These are phyloP conservation scores for Linnemannia elongata DNA, from an alignment of 192 early-diverging fungal species.

Conservation along the genomic window DNA sequence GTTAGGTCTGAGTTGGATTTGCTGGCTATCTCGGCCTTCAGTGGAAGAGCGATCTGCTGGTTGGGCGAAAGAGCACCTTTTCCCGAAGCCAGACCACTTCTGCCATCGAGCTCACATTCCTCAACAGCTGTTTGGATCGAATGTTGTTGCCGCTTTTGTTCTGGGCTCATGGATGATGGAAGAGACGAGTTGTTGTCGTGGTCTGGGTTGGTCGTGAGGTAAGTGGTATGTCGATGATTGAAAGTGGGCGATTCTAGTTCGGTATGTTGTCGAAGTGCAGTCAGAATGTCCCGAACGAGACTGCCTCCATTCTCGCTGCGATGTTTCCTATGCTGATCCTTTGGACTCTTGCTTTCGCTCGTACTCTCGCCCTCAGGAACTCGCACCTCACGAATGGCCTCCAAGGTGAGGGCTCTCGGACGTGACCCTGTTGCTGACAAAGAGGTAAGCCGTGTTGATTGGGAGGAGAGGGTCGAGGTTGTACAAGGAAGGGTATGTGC, in stretches of 20 bases:
- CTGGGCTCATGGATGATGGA: not conserved
- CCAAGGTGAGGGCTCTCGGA: constrained; percentile 21
- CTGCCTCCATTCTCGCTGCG: constrained; percentile 38
- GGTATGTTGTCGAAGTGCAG: constrained; percentile 31
- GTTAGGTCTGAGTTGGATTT: not conserved
- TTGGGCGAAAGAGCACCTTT: not conserved
- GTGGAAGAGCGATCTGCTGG: not conserved
- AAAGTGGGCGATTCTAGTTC: constrained; percentile 23
- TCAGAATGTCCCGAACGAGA: constrained; percentile 34
- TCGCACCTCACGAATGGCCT: constrained; percentile 2
- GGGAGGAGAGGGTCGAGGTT: not conserved
- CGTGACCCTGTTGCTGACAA: constrained; percentile 10
- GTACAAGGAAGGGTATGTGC: constrained; percentile 34
- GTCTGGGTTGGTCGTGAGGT: not conserved
- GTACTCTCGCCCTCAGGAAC: not conserved
- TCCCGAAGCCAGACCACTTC: not conserved
- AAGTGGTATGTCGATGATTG: not conserved
- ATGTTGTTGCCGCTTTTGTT: not conserved
- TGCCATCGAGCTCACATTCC: not conserved
- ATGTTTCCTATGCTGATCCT: constrained; percentile 21
- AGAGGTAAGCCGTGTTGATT: not conserved
- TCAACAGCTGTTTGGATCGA: not conserved
- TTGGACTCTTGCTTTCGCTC: not conserved
- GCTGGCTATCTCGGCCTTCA: not conserved
- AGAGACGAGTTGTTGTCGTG: no score